Base-by-base conservation (phyloP, 257 asterid species). In the Fraxinus excelsior region DNA sequence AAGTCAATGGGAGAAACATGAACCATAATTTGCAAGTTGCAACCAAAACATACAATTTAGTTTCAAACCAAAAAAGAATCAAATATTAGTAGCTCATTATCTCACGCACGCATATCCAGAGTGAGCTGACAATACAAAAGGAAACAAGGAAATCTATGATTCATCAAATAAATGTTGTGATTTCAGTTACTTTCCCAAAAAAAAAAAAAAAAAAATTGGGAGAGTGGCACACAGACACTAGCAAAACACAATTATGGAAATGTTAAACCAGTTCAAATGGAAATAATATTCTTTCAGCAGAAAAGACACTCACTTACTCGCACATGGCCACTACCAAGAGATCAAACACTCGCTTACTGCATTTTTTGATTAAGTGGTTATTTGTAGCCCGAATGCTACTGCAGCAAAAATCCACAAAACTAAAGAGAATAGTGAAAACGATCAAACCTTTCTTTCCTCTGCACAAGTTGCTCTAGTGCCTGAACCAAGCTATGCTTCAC, bases 401-500 rank as follows among this genome's bases (percentile, higher is more conserved):
- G 67, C 34, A 49, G 37, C 0, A 64, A 67, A 18, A n/a, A 64
- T 11, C 23, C 46, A 56, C 0, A 38, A 35, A 5, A 73, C 21
- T 42, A 65, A 38, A 67, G 80, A 74, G 18, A 51, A 35, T 56
- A 38, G 19, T 44, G 71, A 42, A 35, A 70, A 23, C 76, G 16
- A 69, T 42, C 44, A 18, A 60, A 92, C 99, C 99, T 93, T 85
- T 95, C 96, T 83, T 95, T 93, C 84, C 96, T 89, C 87, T 95
- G 97, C 71, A 95, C 96, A 67, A 95, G 99, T 72, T 95, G 99
- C 90, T 95, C 99, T 37, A 95, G 85, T 44, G 99, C 99, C 83
- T 95, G 99, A 84, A 95, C 99, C 87, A 95, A 83, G 80, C 99
- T 95, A 82, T 95, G 99, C 83, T 95, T 95, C 68, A 95, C 99